These are phyloP conservation scores for Narthecium ossifragum DNA, from an alignment of 106 monocot species.

Conservation along the genomic window DNA sequence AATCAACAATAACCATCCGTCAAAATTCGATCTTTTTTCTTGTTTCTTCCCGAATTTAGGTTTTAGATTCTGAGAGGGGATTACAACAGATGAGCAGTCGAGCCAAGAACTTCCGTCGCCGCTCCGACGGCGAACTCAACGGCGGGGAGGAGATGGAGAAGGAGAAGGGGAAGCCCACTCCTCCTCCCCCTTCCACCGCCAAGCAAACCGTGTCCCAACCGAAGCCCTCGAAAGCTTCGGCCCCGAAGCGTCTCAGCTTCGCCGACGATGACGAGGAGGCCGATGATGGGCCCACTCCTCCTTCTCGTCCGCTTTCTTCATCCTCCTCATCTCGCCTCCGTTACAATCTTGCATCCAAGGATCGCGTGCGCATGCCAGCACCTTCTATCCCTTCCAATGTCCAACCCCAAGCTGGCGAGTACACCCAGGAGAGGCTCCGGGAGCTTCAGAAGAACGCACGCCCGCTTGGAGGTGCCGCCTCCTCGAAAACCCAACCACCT, in stretches of 20 bases:
- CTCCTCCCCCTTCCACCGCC: constrained; percentile 6
- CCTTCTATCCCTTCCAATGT: constrained; percentile 54
- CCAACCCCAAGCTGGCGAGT: constrained; percentile 84
- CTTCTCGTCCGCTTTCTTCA: constrained; percentile 10
- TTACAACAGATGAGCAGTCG: constrained; percentile 40
- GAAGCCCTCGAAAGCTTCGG: constrained; percentile 15
- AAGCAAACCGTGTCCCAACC: neutral
- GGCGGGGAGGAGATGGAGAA: constrained; percentile 50
- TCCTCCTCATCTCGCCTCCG: constrained; percentile 25
- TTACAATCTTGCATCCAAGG: constrained; percentile 43
- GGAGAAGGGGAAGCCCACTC: constrained; percentile 23
- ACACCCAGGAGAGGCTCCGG: constrained; percentile 74
- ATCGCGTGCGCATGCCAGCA: constrained; percentile 25
- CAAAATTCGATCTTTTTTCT: too few species aligned
- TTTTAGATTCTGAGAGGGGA: too few species aligned
- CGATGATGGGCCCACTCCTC: neutral
- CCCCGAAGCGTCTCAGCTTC: constrained; percentile 76
- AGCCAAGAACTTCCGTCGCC: constrained; percentile 82
- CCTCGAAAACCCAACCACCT: constrained; percentile 16
- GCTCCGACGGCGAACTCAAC: constrained; percentile 35
- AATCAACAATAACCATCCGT: too few species aligned
- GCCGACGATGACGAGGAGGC: constrained; percentile 92
- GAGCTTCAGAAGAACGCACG: constrained; percentile 98
- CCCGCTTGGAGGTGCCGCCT: constrained; percentile 46
- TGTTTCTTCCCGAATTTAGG: too few species aligned